Conservation (phyloP, 1,284 basidiomycete species). For the Naganishia liquefaciens region DNA sequence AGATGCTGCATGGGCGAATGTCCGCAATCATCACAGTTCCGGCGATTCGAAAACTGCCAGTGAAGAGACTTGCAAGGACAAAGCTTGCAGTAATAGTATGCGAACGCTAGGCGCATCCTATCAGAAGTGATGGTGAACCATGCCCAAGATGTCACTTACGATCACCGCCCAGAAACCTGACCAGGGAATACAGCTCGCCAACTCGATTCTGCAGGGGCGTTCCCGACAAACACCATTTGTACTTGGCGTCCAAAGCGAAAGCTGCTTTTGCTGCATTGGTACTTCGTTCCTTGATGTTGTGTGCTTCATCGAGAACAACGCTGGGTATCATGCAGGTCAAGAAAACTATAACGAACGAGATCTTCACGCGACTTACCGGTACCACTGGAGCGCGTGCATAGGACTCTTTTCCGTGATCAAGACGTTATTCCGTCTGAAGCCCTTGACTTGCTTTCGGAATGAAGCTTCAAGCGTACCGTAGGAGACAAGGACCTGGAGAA, state of each 20-base stretch:
- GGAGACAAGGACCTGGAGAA: constrained; percentile 47
- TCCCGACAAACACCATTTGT: constrained; percentile 96
- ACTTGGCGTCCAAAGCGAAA: constrained; percentile 80
- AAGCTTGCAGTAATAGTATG: constrained; percentile 83
- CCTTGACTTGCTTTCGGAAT: constrained; percentile 88
- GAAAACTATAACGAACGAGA: neutral
- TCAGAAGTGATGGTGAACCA: neutral
- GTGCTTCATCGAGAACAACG: constrained; percentile 81
- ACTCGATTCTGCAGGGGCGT: constrained; percentile 96
- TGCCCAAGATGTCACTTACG: constrained; percentile 44
- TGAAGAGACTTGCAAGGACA: constrained; percentile 61
- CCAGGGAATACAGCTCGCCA: constrained; percentile 94
- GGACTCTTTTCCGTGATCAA: constrained; percentile 87
- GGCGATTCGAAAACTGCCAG: constrained; percentile 75
- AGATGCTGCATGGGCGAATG: constrained; percentile 95
- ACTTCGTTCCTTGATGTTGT: constrained; percentile 93
- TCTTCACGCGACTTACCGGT: constrained; percentile 59
- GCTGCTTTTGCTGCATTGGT: constrained; percentile 96
- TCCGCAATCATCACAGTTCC: constrained; percentile 83
- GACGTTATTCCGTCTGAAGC: constrained; percentile 82
- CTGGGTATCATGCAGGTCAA: constrained; percentile 31
- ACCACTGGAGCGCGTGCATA: constrained; percentile 84
- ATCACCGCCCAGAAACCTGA: constrained; percentile 84
- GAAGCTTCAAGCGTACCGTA: constrained; percentile 87
- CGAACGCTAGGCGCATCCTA: constrained; percentile 44